phyloP scores from a whole-genome alignment of 257 asterid genomes.

The Fraxinus cuspidata region DNA sequence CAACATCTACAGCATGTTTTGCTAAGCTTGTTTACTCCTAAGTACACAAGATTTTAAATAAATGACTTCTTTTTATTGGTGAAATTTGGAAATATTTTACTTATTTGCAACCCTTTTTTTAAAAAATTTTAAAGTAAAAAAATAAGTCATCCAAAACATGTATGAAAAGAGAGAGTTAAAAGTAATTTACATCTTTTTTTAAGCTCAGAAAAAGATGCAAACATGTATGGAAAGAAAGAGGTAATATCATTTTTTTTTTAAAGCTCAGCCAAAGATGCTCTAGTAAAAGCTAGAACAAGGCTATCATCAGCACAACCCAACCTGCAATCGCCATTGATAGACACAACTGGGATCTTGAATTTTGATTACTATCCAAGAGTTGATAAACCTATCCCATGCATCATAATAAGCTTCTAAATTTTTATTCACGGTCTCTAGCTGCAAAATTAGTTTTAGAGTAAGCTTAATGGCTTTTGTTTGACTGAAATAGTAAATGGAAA shows the following conservation, averaged over 20 bases:
- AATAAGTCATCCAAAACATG: not conserved
- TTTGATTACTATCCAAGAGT: conserved; percentile 93
- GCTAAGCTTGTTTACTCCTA: not conserved
- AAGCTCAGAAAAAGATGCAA: too few relatives aligned
- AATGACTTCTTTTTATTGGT: not conserved
- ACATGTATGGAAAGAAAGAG: too few relatives aligned
- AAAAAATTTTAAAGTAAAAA: not conserved
- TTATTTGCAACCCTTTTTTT: too few relatives aligned
- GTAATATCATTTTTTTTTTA: too few relatives aligned
- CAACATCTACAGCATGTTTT: not conserved
- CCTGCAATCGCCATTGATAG: conserved; percentile 95
- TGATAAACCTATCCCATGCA: conserved; percentile 89
- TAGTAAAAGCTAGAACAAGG: not conserved
- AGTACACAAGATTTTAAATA: not conserved
- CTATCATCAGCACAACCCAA: conserved; percentile 27
- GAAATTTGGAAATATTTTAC: not conserved
- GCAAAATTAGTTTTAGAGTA: conserved; percentile 30
- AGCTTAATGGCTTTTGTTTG: conserved; percentile 14
- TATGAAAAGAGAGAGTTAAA: not conserved
- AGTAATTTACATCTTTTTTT: not conserved
- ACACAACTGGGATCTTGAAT: conserved; percentile 84
- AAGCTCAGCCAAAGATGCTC: not conserved
- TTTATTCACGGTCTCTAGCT: conserved; percentile 83
- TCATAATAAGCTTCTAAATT: conserved; percentile 79
- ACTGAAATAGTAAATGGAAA: not conserved